These are phyloP conservation scores for Candida suzukii DNA, from an alignment of 805 yeast species.

Conservation along the genomic window DNA sequence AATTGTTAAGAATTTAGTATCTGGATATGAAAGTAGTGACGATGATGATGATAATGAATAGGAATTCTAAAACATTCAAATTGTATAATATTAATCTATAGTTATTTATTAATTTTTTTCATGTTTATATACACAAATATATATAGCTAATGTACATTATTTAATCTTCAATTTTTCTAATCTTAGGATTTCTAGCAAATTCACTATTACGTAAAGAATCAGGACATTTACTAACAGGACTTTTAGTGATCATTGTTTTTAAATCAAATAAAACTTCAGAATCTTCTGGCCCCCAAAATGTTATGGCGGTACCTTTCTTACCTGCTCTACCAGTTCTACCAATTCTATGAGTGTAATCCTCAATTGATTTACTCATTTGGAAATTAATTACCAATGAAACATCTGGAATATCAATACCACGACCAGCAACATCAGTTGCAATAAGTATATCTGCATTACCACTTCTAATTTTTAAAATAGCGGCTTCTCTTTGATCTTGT, in stretches of 20 bases:
- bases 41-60: conserved; percentile 1
- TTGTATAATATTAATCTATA: too few relatives aligned
- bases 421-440: conserved; percentile 93
- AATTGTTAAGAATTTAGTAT: not conserved
- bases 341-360: conserved; percentile 75
- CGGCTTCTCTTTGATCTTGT: conserved; percentile 80
- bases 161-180: conserved; percentile 7
- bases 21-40: conserved; percentile 5
- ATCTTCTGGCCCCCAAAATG: conserved; percentile 61
- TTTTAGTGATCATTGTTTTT: conserved; percentile 38
- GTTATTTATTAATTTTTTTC: not conserved
- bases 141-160: not conserved
- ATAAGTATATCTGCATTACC: conserved; percentile 58
- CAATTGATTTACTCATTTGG: conserved; percentile 70
- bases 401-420: conserved; percentile 90
- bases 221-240: conserved; percentile 31
- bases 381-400: conserved; percentile 82
- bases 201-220: conserved; percentile 27
- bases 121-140: not conserved
- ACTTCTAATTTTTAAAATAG: conserved; percentile 51
- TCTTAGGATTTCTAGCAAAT: conserved; percentile 6
- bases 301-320: conserved; percentile 62
- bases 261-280: conserved; percentile 43
- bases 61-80: too few relatives aligned
- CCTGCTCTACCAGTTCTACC: conserved; percentile 96